A percentile compares a stretch with the other conserved stretches of the same genome.
These are phyloP conservation scores for Phytopythium delawarense DNA, from an alignment of 352 stramenopile genomes.

Conservation along the genomic window DNA sequence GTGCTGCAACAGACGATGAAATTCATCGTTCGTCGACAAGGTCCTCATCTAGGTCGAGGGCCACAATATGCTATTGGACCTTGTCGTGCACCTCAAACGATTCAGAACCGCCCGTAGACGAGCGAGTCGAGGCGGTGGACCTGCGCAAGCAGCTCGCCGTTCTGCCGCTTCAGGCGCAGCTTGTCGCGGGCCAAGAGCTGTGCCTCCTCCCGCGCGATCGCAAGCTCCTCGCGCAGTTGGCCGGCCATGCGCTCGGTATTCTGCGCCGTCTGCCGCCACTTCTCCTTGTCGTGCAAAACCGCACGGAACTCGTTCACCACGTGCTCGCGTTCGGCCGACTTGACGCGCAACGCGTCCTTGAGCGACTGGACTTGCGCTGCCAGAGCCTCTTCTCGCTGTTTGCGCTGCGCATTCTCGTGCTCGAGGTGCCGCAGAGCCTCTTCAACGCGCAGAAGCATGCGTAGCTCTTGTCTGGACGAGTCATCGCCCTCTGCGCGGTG, in stretches of 20 bases:
- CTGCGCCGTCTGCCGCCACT: slow-evolving; percentile 53
- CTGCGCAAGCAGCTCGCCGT: slow-evolving; percentile 64
- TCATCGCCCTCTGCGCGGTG: slow-evolving; percentile 16
- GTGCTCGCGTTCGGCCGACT: slow-evolving; percentile 54
- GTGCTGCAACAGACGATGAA: too few relatives aligned
- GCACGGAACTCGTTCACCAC: slow-evolving; percentile 37
- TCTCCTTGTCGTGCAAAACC: slow-evolving; percentile 38
- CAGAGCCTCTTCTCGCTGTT: slow-evolving; percentile 45
- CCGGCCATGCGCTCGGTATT: slow-evolving; percentile 33
- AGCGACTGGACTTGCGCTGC: slow-evolving; percentile 51
- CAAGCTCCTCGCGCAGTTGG: slow-evolving; percentile 58
- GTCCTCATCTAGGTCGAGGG: too few relatives aligned
- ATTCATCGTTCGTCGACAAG: too few relatives aligned
- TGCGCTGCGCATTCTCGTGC: slow-evolving; percentile 50
- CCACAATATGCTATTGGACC: too few relatives aligned
- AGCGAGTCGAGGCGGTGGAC: slow-evolving; percentile 73
- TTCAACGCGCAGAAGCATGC: slow-evolving; percentile 72
- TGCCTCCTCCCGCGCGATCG: slow-evolving; percentile 57
- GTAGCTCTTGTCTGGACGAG: slow-evolving; percentile 22
- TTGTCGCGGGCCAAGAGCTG: slow-evolving; percentile 57
- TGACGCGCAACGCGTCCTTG: slow-evolving; percentile 44
- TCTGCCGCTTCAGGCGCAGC: slow-evolving; percentile 58
- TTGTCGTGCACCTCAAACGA: too few relatives aligned
- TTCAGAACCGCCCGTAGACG: slow-evolving; percentile 72
- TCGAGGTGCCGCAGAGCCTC: slow-evolving; percentile 65